Conservation (phyloP, 1,284 basidiomycete genomes). For the Heterobasidion occidentale region DNA sequence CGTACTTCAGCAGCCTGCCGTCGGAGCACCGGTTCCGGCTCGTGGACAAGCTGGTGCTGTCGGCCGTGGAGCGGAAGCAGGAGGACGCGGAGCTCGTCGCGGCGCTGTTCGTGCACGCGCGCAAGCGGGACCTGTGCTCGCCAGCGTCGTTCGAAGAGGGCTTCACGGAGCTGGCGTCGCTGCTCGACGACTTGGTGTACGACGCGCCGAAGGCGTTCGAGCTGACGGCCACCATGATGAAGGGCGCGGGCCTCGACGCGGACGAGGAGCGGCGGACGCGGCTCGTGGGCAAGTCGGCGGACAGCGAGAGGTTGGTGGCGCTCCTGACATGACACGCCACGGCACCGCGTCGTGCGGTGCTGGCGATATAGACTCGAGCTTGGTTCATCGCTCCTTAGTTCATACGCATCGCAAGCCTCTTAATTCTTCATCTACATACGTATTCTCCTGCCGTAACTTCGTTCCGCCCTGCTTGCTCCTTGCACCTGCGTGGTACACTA, state of each 20-base stretch:
- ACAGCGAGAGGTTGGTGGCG: slow-evolving; percentile 48
- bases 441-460: slow-evolving; percentile 8
- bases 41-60: slow-evolving; percentile 67
- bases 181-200: slow-evolving; percentile 81
- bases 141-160: slow-evolving; percentile 55
- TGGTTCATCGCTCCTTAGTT: slow-evolving; percentile 9
- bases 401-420: slow-evolving; percentile 10
- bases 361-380: not conserved
- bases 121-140: slow-evolving; percentile 47
- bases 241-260: slow-evolving; percentile 44
- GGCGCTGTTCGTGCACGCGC: slow-evolving; percentile 53
- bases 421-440: not conserved
- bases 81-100: slow-evolving; percentile 77
- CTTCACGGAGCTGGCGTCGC: slow-evolving; percentile 59
- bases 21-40: slow-evolving; percentile 54
- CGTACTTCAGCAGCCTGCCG: slow-evolving; percentile 72
- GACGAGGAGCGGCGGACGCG: slow-evolving; percentile 50
- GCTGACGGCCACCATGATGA: slow-evolving; percentile 69
- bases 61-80: slow-evolving; percentile 76
- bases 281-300: slow-evolving; percentile 51
- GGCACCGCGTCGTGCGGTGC: not conserved
- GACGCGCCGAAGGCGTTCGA: slow-evolving; percentile 85
- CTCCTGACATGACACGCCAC: slow-evolving; percentile 39
- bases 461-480: slow-evolving; percentile 1
- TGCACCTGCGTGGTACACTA: no score